Evolutionary conservation across 2,329 filamentous ascomycete species (phyloP).

Genomic region (Aureobasidium sp.): DNA sequence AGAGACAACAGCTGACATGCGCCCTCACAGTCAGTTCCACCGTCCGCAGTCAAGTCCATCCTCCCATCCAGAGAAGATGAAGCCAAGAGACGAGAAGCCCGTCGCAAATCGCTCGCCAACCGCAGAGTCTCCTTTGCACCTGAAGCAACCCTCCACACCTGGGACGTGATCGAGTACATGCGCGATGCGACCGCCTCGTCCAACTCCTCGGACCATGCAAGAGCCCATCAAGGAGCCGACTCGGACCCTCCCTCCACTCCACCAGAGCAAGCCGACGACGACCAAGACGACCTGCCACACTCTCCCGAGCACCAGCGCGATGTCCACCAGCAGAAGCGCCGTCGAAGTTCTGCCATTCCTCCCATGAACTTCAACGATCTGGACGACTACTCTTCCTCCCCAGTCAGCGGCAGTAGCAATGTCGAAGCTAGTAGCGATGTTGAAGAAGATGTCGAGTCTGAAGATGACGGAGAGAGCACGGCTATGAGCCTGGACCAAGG

Average conservation of each 20-base stretch:
- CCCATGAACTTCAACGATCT: conserved; percentile 58
- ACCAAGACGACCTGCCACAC: conserved; percentile 45
- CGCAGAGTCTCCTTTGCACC: conserved; percentile 94
- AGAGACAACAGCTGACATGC: not conserved
- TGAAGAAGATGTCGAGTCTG: conserved; percentile 48
- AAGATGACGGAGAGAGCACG: conserved; percentile 54
- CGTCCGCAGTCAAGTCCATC: conserved; percentile 45
- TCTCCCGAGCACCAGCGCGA: conserved; percentile 61
- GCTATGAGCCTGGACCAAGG: conserved; percentile 75
- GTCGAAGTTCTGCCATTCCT: conserved; percentile 61
- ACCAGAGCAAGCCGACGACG: conserved; percentile 52
- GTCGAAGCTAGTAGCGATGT: conserved; percentile 40
- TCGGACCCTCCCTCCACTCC: conserved; percentile 56
- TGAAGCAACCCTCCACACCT: conserved; percentile 93
- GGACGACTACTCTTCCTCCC: conserved; percentile 68
- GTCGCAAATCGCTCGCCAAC: conserved; percentile 85
- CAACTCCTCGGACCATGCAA: conserved; percentile 61
- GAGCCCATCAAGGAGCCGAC: conserved; percentile 40
- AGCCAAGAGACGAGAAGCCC: conserved; percentile 70
- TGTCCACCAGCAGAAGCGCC: conserved; percentile 53
- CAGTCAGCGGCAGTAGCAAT: conserved; percentile 58
- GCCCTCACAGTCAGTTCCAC: conserved; percentile 33
- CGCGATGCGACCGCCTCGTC: conserved; percentile 78
- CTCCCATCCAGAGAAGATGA: conserved; percentile 54
- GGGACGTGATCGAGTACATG: conserved; percentile 84